These are phyloP conservation scores for Penicillium thymicola DNA, from an alignment of 2,329 filamentous ascomycete genomes.

Conservation along the genomic window DNA sequence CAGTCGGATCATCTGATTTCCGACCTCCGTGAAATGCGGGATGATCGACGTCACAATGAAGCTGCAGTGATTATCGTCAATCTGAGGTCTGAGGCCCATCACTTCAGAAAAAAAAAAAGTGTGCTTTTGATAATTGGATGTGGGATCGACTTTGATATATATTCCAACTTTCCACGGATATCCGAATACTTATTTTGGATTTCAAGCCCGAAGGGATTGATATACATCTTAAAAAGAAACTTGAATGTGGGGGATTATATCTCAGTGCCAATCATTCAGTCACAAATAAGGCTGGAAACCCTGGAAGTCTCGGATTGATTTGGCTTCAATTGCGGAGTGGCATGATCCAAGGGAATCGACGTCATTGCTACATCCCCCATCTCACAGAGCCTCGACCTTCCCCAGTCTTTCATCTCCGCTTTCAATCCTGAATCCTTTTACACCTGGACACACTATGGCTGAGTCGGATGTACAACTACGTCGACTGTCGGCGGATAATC, in stretches of 20 bases:
- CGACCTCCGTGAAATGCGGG: slow-evolving; percentile 19
- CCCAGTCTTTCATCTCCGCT: not conserved
- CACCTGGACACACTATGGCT: slow-evolving; percentile 27
- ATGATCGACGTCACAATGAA: slow-evolving; percentile 28
- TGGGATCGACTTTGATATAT: not conserved
- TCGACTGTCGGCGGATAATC: slow-evolving; percentile 34
- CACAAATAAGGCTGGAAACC: not conserved
- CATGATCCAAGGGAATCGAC: slow-evolving; percentile 26
- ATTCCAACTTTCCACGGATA: not conserved
- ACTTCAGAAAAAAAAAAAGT: not conserved
- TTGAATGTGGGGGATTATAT: not conserved
- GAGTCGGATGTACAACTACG: slow-evolving; percentile 28
- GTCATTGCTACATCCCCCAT: slow-evolving; percentile 32
- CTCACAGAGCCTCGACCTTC: not conserved
- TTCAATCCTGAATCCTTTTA: not conserved
- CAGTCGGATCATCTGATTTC: slow-evolving; percentile 13
- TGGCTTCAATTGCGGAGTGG: slow-evolving; percentile 17
- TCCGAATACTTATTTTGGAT: not conserved
- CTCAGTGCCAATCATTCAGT: not conserved
- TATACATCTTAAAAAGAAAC: not conserved
- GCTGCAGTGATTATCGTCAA: slow-evolving; percentile 1
- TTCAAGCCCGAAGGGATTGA: not conserved
- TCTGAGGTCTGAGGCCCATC: slow-evolving; percentile 1
- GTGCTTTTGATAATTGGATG: not conserved
- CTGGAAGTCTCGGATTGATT: not conserved